Conservation (phyloP, 805 yeast species). For the Metschnikowia dekortorum region DNA sequence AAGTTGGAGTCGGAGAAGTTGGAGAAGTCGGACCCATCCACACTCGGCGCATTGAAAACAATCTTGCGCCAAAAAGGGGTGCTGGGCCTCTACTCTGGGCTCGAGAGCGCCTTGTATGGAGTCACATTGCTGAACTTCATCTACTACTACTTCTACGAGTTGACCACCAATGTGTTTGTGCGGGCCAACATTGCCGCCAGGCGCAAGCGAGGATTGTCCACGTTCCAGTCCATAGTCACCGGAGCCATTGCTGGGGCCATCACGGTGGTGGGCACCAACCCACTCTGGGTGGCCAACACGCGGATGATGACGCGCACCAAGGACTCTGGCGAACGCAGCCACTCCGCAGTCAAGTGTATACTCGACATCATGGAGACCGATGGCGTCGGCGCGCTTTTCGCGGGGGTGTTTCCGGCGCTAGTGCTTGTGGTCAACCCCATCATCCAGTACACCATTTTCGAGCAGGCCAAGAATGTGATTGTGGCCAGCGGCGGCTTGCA, state of each 20-base stretch:
- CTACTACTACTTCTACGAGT: constrained; percentile 87
- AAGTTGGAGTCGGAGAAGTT: no score
- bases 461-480: constrained; percentile 70
- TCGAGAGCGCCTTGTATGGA: constrained; percentile 84
- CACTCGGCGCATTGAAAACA: constrained; percentile 28
- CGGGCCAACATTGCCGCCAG: constrained; percentile 25
- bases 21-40: constrained; percentile 13
- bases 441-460: constrained; percentile 87
- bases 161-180: constrained; percentile 48
- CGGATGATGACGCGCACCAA: constrained; percentile 64
- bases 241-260: constrained; percentile 87
- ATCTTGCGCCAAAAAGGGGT: constrained; percentile 59
- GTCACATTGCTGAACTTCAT: constrained; percentile 81
- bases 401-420: constrained; percentile 85
- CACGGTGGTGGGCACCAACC: constrained; percentile 78
- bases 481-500: constrained; percentile 47
- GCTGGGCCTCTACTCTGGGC: constrained; percentile 72
- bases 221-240: constrained; percentile 65
- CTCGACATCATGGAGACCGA: constrained; percentile 62
- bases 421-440: constrained; percentile 84
- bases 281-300: constrained; percentile 94
- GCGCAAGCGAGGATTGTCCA: constrained; percentile 42
- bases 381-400: constrained; percentile 68
- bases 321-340: constrained; percentile 20
- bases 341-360: constrained; percentile 52